Evolutionary conservation across 768 basidiomycete species (phyloP).

Genomic region (Fistulinella prunicolor): DNA sequence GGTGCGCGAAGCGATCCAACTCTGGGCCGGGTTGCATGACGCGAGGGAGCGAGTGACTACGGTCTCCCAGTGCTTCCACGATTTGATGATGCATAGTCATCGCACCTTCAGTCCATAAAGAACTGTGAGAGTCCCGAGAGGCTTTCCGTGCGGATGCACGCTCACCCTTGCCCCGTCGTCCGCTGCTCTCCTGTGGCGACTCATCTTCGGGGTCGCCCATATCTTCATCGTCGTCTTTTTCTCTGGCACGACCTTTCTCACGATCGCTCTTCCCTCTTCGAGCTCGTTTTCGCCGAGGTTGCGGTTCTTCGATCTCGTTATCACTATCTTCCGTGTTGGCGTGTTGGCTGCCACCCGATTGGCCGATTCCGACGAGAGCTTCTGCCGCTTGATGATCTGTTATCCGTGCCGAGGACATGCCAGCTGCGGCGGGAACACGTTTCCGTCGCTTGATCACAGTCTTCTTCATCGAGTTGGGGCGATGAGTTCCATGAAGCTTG

Average conservation of each 20-base stretch:
- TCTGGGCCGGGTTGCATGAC: constrained; percentile 28
- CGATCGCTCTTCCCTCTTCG: constrained; percentile 39
- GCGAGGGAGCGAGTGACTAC: constrained; percentile 33
- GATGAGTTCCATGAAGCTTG: constrained; percentile 95
- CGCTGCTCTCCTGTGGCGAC: constrained; percentile 30
- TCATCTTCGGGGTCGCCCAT: constrained; percentile 45
- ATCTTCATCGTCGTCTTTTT: constrained; percentile 45
- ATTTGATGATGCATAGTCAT: constrained; percentile 35
- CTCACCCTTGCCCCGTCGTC: constrained; percentile 37
- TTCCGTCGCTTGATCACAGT: constrained; percentile 98
- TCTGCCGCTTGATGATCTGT: constrained; percentile 89
- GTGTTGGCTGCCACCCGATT: constrained; percentile 38
- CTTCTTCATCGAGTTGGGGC: constrained; percentile 99
- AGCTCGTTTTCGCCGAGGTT: constrained; percentile 60
- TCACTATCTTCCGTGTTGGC: constrained; percentile 44
- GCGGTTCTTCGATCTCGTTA: constrained; percentile 37
- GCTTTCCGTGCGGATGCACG: constrained; percentile 34
- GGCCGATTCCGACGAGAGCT: constrained; percentile 80
- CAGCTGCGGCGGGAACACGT: constrained; percentile 85
- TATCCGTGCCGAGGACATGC: constrained; percentile 48
- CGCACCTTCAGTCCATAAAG: constrained; percentile 34
- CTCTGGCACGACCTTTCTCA: constrained; percentile 35
- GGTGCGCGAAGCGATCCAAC: constrained; percentile 34
- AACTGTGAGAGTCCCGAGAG: constrained; percentile 35
- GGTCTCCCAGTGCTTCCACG: constrained; percentile 34